phyloP scores from a whole-genome alignment of 73 alveolate species.

The Uronychia setigera region DNA sequence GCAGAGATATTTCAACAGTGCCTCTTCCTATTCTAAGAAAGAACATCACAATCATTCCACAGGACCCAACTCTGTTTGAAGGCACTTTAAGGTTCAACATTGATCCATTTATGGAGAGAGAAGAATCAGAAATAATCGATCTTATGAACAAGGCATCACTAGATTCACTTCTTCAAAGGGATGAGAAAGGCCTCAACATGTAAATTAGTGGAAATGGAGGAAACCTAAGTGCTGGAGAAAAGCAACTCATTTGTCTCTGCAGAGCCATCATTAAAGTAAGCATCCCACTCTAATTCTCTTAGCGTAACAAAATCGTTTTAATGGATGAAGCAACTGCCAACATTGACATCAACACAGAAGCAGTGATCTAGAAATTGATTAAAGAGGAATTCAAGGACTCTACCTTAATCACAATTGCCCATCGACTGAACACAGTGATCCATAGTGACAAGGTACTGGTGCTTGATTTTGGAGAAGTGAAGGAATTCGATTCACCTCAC shows the following conservation, averaged over 20 bases:
- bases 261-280: conserved; percentile 75
- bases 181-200: conserved; percentile 74
- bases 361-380: conserved; percentile 78
- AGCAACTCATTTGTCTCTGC: conserved; percentile 90
- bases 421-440: conserved; percentile 91
- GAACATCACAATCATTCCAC: conserved; percentile 89
- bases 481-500: conserved; percentile 88
- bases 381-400: conserved; percentile 77
- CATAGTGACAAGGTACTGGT: conserved; percentile 89
- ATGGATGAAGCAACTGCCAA: conserved; percentile 99
- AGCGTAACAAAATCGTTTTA: conserved; percentile 70
- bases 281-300: background rate
- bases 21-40: conserved; percentile 79
- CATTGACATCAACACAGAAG: conserved; percentile 94
- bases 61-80: conserved; percentile 91
- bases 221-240: conserved; percentile 95
- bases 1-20: conserved; percentile 71
- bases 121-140: conserved; percentile 70
- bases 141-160: conserved; percentile 77
- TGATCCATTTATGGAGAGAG: conserved; percentile 79
- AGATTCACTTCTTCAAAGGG: conserved; percentile 73
- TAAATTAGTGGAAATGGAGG: conserved; percentile 87
- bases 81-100: conserved; percentile 91
- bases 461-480: conserved; percentile 83
- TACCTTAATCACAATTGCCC: conserved; percentile 94